phyloP scores from a whole-genome alignment of 805 yeast genomes.

The Kazachstania viticola region DNA sequence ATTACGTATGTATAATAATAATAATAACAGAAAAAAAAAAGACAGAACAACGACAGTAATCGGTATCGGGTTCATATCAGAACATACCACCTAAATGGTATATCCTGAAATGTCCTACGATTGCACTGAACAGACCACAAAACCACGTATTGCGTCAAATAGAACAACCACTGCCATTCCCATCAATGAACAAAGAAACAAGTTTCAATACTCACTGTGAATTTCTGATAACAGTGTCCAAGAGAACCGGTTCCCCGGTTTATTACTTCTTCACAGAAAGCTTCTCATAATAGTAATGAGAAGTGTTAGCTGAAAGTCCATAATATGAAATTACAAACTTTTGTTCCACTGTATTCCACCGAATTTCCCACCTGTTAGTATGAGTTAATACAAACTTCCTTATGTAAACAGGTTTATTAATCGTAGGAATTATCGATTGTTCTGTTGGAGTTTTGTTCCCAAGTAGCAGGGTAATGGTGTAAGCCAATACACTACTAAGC shows the following conservation, averaged over 20 bases:
- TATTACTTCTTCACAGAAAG: no score
- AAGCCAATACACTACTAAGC: neutral
- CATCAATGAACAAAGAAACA: constrained; percentile 7
- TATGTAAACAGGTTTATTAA: constrained; percentile 20
- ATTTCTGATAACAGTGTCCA: constrained; percentile 26
- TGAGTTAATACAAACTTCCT: constrained; percentile 2
- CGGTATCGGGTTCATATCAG: constrained; percentile 31
- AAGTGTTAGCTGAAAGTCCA: no score
- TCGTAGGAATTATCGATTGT: constrained; percentile 19
- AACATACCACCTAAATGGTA: no score
- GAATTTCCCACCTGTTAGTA: constrained; percentile 29
- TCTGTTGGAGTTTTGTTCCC: constrained; percentile 12
- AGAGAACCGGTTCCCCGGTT: constrained; percentile 13
- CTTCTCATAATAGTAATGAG: no score
- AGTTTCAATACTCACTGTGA: constrained; percentile 7
- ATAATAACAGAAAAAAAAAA: neutral
- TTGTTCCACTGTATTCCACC: constrained; percentile 25
- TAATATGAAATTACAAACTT: neutral
- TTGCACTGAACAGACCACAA: constrained; percentile 29
- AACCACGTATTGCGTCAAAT: neutral
- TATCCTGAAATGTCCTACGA: constrained; percentile 20
- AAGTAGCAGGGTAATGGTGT: neutral
- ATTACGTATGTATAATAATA: neutral
- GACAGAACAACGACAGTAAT: constrained; percentile 22
- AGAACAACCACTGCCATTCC: constrained; percentile 25